Conservation (phyloP, 2,329 filamentous ascomycete genomes). For the Furcasterigmium sp. region DNA sequence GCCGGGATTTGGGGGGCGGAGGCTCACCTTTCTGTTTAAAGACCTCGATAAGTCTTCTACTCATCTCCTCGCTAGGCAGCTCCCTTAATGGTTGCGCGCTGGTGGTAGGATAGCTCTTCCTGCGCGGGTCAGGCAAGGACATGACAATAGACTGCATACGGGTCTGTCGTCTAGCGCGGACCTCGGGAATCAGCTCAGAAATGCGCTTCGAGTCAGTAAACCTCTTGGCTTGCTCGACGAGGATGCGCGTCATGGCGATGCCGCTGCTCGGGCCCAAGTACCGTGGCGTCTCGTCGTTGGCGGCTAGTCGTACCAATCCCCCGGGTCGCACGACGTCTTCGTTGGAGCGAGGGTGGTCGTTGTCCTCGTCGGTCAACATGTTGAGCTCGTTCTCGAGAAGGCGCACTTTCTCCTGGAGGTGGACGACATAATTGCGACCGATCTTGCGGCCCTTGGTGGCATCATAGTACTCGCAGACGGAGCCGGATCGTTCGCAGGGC, state of each 20-base stretch:
- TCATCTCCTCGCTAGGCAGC: constrained; percentile 68
- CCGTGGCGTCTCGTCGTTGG: constrained; percentile 74
- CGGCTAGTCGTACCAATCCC: constrained; percentile 76
- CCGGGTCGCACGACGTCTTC: constrained; percentile 86
- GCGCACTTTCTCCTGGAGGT: constrained; percentile 80
- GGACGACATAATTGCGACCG: constrained; percentile 86
- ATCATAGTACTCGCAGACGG: constrained; percentile 92
- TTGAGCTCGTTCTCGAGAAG: constrained; percentile 77
- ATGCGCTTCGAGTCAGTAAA: constrained; percentile 89
- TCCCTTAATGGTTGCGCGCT: constrained; percentile 75
- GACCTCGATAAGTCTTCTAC: constrained; percentile 74
- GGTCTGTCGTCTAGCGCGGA: constrained; percentile 50
- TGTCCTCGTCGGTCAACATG: constrained; percentile 72
- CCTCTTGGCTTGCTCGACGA: constrained; percentile 95
- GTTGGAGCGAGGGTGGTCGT: constrained; percentile 61
- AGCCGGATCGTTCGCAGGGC: constrained; percentile 87
- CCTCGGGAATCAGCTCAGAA: constrained; percentile 81
- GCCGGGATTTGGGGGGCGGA: constrained; percentile 4
- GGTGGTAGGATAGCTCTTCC: constrained; percentile 86
- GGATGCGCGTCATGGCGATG: constrained; percentile 87
- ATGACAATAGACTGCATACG: constrained; percentile 56
- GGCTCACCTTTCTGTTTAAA: constrained; percentile 76
- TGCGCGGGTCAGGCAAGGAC: constrained; percentile 50
- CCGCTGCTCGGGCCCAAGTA: constrained; percentile 93
- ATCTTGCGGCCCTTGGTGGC: constrained; percentile 81